Conservation (phyloP, 345 rosid genomes). For the Linum trigynum region DNA sequence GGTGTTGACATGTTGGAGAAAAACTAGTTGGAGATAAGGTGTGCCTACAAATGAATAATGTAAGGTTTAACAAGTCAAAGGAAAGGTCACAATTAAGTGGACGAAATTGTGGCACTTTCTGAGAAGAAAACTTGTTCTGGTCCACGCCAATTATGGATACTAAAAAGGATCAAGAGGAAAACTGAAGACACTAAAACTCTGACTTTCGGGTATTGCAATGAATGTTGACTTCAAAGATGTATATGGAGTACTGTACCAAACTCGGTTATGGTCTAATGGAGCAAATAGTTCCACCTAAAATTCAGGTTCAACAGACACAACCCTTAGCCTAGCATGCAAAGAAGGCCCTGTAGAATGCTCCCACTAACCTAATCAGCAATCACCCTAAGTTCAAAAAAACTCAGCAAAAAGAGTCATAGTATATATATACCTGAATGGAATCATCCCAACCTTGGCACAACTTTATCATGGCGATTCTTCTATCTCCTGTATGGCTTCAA, state of each 20-base stretch:
- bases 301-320: too few species aligned
- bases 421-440: not conserved
- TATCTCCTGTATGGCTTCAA: conserved; percentile 62
- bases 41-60: too few species aligned
- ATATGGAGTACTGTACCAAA: not conserved
- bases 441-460: not conserved
- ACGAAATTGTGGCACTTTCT: not conserved
- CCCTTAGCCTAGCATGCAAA: too few species aligned
- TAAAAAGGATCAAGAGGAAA: not conserved
- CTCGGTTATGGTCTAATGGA: not conserved
- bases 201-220: not conserved
- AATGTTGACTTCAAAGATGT: not conserved
- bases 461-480: conserved; percentile 1
- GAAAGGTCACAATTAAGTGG: not conserved
- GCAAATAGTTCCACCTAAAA: not conserved
- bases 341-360: too few species aligned
- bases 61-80: too few species aligned
- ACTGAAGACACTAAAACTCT: not conserved
- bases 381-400: too few species aligned
- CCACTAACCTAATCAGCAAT: too few species aligned
- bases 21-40: too few species aligned
- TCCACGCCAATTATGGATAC: not conserved
- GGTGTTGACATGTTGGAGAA: too few species aligned
- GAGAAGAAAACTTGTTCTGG: not conserved
- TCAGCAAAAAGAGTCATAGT: too few species aligned